Evolutionary conservation across 2,329 filamentous ascomycete genomes (phyloP).

Genomic region (Zopfia rhizophila): DNA sequence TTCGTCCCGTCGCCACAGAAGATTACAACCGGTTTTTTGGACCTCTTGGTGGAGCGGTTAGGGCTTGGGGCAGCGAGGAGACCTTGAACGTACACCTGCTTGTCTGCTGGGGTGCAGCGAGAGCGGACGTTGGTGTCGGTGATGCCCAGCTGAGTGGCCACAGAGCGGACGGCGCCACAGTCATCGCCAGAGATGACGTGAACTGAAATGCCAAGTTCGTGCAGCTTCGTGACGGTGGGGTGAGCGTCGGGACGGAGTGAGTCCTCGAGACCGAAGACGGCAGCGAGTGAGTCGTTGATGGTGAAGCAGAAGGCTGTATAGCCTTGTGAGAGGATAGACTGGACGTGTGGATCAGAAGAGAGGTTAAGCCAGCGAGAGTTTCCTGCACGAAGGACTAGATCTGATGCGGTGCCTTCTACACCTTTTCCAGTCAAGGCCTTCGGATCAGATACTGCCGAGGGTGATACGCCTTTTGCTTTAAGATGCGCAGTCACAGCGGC

Average conservation of each 20-base stretch:
- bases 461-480: constrained; percentile 21
- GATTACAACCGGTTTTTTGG: constrained; percentile 59
- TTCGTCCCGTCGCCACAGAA: constrained; percentile 87
- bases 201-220: constrained; percentile 57
- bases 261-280: constrained; percentile 63
- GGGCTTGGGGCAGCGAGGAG: constrained; percentile 26
- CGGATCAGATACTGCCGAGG: constrained; percentile 26
- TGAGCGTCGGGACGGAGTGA: constrained; percentile 62
- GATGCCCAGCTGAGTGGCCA: constrained; percentile 54
- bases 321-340: constrained; percentile 27
- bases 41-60: not conserved
- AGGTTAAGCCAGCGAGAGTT: constrained; percentile 60
- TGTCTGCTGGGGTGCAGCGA: constrained; percentile 64
- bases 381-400: constrained; percentile 53
- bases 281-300: constrained; percentile 54
- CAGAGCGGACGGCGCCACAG: constrained; percentile 56
- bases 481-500: constrained; percentile 59
- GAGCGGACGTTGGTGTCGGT: constrained; percentile 53
- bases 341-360: constrained; percentile 57
- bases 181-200: constrained; percentile 70
- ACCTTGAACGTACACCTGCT: constrained; percentile 62
- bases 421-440: constrained; percentile 56
- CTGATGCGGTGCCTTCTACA: constrained; percentile 52
- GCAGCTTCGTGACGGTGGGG: constrained; percentile 62
- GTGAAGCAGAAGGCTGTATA: constrained; percentile 64